Evolutionary conservation across 306 rosid genomes (phyloP).

Genomic region (Arachis hypogaea): DNA sequence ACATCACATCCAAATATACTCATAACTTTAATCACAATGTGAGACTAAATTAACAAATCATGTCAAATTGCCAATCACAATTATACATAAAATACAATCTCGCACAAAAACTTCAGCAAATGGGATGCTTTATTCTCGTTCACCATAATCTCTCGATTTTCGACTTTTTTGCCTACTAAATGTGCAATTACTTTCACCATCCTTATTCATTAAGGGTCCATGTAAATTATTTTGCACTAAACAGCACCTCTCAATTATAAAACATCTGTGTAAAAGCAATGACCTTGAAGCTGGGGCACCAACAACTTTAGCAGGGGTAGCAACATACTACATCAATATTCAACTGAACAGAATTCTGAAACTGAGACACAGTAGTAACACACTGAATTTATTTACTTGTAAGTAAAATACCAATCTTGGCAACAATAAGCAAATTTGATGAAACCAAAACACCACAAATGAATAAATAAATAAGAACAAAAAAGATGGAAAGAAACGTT

Average conservation of each 20-base stretch:
- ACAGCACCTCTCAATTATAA: too few relatives aligned
- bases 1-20: background rate
- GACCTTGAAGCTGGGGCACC: constrained; percentile 17
- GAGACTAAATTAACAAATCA: background rate
- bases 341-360: background rate
- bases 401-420: constrained; percentile 26
- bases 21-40: background rate
- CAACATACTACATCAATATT: background rate
- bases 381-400: constrained; percentile 16
- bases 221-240: too few relatives aligned
- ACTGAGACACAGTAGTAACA: background rate
- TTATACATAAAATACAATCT: too few relatives aligned
- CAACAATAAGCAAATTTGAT: constrained; percentile 15
- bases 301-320: background rate
- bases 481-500: constrained; percentile 23
- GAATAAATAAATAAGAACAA: background rate
- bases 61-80: background rate
- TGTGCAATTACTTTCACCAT: too few relatives aligned
- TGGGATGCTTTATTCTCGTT: too few relatives aligned
- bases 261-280: background rate
- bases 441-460: background rate
- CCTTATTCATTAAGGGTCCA: too few relatives aligned
- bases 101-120: too few relatives aligned
- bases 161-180: too few relatives aligned
- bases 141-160: too few relatives aligned